A percentile compares a stretch with the other conserved stretches of the same genome.
These are phyloP conservation scores for Aegilops longissima DNA, from an alignment of 176 grass and related monocot genomes.

Conservation along the genomic window DNA sequence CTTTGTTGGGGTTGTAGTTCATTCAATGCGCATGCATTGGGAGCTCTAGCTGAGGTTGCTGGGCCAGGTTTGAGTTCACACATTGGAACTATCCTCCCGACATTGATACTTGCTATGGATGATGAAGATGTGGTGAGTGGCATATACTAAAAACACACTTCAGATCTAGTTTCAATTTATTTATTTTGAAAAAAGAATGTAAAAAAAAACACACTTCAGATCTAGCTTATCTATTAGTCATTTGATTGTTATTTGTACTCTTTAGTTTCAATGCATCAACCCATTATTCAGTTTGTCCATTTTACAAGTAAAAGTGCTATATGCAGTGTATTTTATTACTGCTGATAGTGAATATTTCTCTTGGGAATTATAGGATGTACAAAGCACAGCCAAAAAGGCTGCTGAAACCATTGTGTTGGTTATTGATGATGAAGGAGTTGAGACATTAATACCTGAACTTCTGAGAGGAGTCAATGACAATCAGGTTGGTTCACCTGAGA, in stretches of 20 bases:
- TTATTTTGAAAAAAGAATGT: no score
- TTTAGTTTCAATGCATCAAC: not conserved
- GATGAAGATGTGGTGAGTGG: conserved; percentile 60
- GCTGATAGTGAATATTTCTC: conserved; percentile 10
- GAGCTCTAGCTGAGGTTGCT: conserved; percentile 94
- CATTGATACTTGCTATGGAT: conserved; percentile 82
- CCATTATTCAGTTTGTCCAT: not conserved
- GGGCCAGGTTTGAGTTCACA: conserved; percentile 90
- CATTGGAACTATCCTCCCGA: conserved; percentile 84
- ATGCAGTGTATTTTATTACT: not conserved
- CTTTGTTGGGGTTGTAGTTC: conserved; percentile 56
- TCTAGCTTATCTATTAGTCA: conserved; percentile 16
- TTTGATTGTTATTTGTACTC: conserved; percentile 18
- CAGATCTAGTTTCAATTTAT: not conserved
- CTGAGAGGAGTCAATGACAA: conserved; percentile 78
- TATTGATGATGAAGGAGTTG: conserved; percentile 92
- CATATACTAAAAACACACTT: conserved; percentile 10
- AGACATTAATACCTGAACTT: conserved; percentile 81
- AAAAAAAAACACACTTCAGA: not conserved
- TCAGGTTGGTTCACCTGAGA: conserved; percentile 62
- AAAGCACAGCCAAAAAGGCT: conserved; percentile 83
- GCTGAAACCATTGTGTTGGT: conserved; percentile 87
- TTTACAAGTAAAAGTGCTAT: not conserved
- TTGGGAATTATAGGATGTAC: conserved; percentile 62
- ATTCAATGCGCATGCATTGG: conserved; percentile 97